Evolutionary conservation across 352 stramenopile species (phyloP), one percentile per base, ranked within the genome.

Genomic region (Elongisporangium undulatum): DNA sequence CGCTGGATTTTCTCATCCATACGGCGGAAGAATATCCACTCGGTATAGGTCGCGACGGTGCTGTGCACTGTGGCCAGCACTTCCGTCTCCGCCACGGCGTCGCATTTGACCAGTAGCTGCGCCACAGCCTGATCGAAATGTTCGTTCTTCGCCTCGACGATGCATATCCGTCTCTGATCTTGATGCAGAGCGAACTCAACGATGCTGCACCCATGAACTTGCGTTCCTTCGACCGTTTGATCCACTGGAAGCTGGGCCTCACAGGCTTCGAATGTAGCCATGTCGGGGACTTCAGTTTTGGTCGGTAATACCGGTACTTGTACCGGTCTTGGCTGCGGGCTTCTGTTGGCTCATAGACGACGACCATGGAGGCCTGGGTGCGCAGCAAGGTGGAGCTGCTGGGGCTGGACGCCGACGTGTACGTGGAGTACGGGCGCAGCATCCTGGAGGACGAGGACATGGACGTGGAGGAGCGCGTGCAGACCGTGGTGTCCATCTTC

Each of bases 391-490:
- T 90, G 48, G 64, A 72, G 61, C 53, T 58, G 17, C 74, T 92
- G 41, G 67, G 62, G 38, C 71, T 90, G 23, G 78, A 92, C 58
- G 75, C 67, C 10, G 84, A 90, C 58, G 85, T 92, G 48, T 94
- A 94, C 68, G 82, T 87, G 19, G 85, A 90, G 45, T 94, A 94
- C 48, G 82, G 73, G 12, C 63, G 69, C 26, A 71, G 85, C 38
- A 82, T 92, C 54, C 60, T 94, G 8, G 70, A 82, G 59, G 82
- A 94, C 63, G 77, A 89, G 20, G 82, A 94, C 59, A 77, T 78
- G 68, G 69, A 82, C 24, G 53, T 94, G n/a, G 69, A 71, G 17
- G 85, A 92, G 66, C 82, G 82, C 54, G 80, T 91, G 20, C 58
- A 74, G 63, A 92, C 72, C 61, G 73, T 90, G 19, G 68, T 81